A percentile compares a stretch with the other conserved stretches of the same genome.
Evolutionary conservation across 495 filamentous ascomycete genomes (phyloP).

Genomic region (Penicillium bovifimosum): DNA sequence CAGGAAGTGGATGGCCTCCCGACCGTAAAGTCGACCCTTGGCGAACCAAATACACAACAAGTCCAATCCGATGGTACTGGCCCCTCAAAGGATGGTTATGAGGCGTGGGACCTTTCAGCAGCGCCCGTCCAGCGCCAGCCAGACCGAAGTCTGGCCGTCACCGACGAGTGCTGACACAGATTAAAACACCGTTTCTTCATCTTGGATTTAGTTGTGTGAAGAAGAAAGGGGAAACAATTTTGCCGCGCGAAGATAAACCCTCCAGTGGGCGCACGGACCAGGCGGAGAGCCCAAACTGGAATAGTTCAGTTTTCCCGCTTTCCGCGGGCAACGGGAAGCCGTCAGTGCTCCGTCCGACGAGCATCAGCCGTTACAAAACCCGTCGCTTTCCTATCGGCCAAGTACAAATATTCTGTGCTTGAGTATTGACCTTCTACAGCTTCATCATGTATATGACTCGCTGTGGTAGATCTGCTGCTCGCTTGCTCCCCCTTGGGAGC

Average conservation of each 20-base stretch:
- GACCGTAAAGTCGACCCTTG: neutral
- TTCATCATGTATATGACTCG: slow-evolving; percentile 39
- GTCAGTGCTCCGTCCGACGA: slow-evolving; percentile 19
- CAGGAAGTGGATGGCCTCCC: neutral
- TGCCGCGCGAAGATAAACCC: slow-evolving; percentile 18
- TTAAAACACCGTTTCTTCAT: slow-evolving; percentile 45
- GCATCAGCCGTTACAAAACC: slow-evolving; percentile 19
- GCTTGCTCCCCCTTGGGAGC: slow-evolving; percentile 33
- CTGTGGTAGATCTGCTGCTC: slow-evolving; percentile 39
- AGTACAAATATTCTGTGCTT: slow-evolving; percentile 7
- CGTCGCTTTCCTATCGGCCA: slow-evolving; percentile 21
- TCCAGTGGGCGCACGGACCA: slow-evolving; percentile 21
- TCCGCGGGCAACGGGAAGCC: slow-evolving; percentile 40
- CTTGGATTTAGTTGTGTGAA: slow-evolving; percentile 54
- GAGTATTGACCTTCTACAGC: neutral
- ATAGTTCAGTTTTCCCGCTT: slow-evolving; percentile 32
- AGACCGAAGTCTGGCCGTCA: slow-evolving; percentile 19
- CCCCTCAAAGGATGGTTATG: slow-evolving; percentile 44
- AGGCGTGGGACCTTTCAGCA: slow-evolving; percentile 48
- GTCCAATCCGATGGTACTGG: slow-evolving; percentile 46
- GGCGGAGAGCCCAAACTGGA: slow-evolving; percentile 24
- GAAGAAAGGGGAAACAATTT: slow-evolving; percentile 27
- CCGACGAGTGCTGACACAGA: slow-evolving; percentile 44
- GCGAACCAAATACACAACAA: slow-evolving; percentile 28
- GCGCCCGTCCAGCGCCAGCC: slow-evolving; percentile 39